Percentiles rank a stretch among this genome's conserved stretches.
Evolutionary conservation across 805 yeast genomes (phyloP).

Genomic region (Sungouiella thailandica): DNA sequence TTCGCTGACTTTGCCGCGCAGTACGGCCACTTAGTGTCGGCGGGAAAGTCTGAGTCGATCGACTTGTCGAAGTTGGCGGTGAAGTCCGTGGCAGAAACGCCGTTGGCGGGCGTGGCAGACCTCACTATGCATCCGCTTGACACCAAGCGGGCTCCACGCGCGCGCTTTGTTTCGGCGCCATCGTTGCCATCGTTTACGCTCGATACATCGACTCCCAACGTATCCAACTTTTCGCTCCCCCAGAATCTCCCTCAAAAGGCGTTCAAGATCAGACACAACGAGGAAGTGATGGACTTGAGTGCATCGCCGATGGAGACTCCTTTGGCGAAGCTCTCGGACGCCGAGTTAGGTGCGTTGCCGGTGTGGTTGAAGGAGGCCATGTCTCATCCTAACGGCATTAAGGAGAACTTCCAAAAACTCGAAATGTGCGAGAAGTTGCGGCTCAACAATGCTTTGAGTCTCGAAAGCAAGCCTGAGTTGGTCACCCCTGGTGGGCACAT

Average conservation of each 20-base stretch:
- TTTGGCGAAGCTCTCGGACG: conserved; percentile 3
- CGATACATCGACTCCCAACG: conserved; percentile 27
- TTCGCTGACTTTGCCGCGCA: conserved; percentile 29
- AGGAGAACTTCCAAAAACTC: conserved; percentile 49
- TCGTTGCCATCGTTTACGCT: conserved; percentile 1
- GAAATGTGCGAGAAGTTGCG: conserved; percentile 70
- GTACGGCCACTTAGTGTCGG: conserved; percentile 16
- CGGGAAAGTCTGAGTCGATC: conserved; percentile 14
- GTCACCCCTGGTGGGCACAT: conserved; percentile 14
- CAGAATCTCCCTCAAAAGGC: conserved; percentile 22
- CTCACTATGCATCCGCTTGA: neutral
- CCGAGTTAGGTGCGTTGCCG: conserved; percentile 10
- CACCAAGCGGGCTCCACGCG: neutral
- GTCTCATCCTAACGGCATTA: conserved; percentile 11
- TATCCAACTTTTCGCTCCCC: conserved; percentile 55
- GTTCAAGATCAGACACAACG: conserved; percentile 47
- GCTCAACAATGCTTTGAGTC: conserved; percentile 33
- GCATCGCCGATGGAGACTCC: conserved; percentile 1
- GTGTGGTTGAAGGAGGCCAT: conserved; percentile 11
- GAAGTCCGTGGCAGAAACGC: neutral
- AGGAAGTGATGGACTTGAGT: conserved; percentile 34
- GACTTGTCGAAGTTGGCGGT: conserved; percentile 4
- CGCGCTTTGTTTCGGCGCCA: neutral
- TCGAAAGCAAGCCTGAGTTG: conserved; percentile 2
- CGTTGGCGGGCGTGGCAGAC: neutral